Base-by-base conservation (phyloP, 1,139 yeast species). In the Magnusiomyces ingens region DNA sequence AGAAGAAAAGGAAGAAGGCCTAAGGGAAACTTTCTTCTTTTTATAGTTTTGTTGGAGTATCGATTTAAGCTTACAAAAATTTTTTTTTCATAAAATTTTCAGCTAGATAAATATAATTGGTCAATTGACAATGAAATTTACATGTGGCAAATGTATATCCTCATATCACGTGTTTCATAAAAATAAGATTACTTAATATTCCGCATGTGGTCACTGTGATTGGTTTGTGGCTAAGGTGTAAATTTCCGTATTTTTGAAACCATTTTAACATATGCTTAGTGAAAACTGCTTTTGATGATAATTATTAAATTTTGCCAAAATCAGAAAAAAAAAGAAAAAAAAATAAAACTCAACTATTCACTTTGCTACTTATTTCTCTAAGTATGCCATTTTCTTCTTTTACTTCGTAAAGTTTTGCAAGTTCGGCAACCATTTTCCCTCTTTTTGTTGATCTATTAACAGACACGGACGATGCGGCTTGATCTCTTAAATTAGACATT, bases 381-480 rank as follows among this genome's bases (percentile, higher is more conserved):
- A 42, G 19, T n/a, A 45, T 32, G 13, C 47, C 15, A 22, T n/a
- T 17, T 29, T 45, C 47, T 26, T 45, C 40, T 35, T 36, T 17
- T 13, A 35, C 48, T 35, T 67, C 71, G 51, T 67, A 67, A 37
- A 67, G 59, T 47, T 62, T 64, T 2, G 70, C 68, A 47, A 67
- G 57, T 52, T 67, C 68, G 4, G 69, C 67, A 1, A 67, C 71
- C 64, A 63, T 61, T 49, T 64, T 62, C 19, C 70, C 69, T 3
- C 68, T 55, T 18, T 62, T 58, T 2, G 63, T 61, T 1, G 62
- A 56, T 6, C 59, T 57, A 13, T 59, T 18, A 18, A 32, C 17
- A 38, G 41, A 17, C 42, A 32, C 21, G 13, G 38, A 37, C 6
- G 49, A 36, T 5, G 35, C 8, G 6, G 44, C 17, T 13, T 47